Conservation (phyloP, 1,139 yeast genomes). For the Suhomyces ambrosiae region DNA sequence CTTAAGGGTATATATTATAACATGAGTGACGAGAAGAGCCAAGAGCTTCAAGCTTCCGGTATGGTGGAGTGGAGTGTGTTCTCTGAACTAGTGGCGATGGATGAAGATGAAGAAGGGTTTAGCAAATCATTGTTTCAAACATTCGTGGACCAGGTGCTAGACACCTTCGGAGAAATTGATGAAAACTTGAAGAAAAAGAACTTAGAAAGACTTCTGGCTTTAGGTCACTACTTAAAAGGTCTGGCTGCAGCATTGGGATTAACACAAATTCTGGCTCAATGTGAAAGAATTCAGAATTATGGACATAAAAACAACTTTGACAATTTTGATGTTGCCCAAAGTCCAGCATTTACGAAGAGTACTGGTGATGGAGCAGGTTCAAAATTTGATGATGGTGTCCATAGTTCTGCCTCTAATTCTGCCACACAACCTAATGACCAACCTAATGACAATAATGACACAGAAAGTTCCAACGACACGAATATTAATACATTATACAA, state of each 20-base stretch:
- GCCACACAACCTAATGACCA: slow-evolving; percentile 4
- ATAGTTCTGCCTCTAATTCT: not conserved
- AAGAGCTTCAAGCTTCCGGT: slow-evolving; percentile 52
- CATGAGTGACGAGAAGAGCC: slow-evolving; percentile 41
- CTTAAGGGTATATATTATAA: slow-evolving; percentile 2
- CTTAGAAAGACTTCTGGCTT: slow-evolving; percentile 63
- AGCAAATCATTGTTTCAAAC: slow-evolving; percentile 75
- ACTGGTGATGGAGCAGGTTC: not conserved
- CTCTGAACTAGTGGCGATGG: slow-evolving; percentile 89
- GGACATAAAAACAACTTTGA: slow-evolving; percentile 61
- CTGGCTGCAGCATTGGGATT: slow-evolving; percentile 94
- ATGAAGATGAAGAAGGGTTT: slow-evolving; percentile 88
- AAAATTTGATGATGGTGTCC: slow-evolving; percentile 4
- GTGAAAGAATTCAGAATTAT: slow-evolving; percentile 91
- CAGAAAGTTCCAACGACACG: slow-evolving; percentile 7
- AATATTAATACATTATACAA: slow-evolving; percentile 4
- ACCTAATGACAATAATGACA: slow-evolving; percentile 11
- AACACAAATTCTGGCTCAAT: slow-evolving; percentile 75
- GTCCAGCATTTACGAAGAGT: slow-evolving; percentile 6
- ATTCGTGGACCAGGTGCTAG: slow-evolving; percentile 85
- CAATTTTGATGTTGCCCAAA: slow-evolving; percentile 30
- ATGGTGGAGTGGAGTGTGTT: slow-evolving; percentile 88
- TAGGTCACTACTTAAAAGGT: slow-evolving; percentile 94
- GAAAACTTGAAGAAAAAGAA: slow-evolving; percentile 49
- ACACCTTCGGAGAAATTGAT: slow-evolving; percentile 75